Conservation (phyloP, 139 green algal species). For the Chlorella sp. region DNA sequence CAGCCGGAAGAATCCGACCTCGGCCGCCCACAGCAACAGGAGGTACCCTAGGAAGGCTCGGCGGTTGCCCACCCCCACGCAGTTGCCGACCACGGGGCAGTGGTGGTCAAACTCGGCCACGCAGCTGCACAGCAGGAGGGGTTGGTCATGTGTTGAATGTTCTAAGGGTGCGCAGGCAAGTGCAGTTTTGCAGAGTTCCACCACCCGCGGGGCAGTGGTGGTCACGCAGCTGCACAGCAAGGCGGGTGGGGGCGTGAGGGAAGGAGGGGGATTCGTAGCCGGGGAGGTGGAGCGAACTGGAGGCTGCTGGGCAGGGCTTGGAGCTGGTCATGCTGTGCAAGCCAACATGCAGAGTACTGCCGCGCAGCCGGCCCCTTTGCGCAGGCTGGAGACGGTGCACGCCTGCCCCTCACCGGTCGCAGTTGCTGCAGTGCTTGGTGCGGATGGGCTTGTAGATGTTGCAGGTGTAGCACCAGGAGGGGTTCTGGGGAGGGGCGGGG, state of each 20-base stretch:
- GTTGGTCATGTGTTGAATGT: background rate
- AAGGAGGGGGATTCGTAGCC: no score
- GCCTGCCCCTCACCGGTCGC: constrained; percentile 33
- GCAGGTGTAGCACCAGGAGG: constrained; percentile 51
- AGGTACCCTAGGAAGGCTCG: constrained; percentile 54
- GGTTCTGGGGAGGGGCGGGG: constrained; percentile 7
- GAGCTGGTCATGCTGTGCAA: no score
- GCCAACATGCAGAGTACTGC: no score
- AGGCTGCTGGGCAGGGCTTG: no score
- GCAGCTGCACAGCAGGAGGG: constrained; percentile 38
- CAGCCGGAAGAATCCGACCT: constrained; percentile 54
- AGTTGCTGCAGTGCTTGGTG: constrained; percentile 61
- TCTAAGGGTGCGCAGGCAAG: no score
- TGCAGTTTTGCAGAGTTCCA: background rate
- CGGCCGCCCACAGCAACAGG: constrained; percentile 35
- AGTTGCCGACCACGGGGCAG: constrained; percentile 63
- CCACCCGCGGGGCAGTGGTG: no score
- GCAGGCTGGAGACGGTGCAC: no score
- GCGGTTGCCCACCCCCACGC: constrained; percentile 59
- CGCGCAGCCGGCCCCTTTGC: no score
- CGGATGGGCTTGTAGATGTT: constrained; percentile 53
- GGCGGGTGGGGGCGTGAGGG: no score
- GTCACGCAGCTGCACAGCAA: no score
- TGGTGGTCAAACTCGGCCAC: constrained; percentile 66
- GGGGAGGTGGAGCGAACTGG: no score